A percentile compares a stretch with the other conserved stretches of the same genome.
phyloP scores from a whole-genome alignment of 2,329 filamentous ascomycete species.

The Fusarium redolens region DNA sequence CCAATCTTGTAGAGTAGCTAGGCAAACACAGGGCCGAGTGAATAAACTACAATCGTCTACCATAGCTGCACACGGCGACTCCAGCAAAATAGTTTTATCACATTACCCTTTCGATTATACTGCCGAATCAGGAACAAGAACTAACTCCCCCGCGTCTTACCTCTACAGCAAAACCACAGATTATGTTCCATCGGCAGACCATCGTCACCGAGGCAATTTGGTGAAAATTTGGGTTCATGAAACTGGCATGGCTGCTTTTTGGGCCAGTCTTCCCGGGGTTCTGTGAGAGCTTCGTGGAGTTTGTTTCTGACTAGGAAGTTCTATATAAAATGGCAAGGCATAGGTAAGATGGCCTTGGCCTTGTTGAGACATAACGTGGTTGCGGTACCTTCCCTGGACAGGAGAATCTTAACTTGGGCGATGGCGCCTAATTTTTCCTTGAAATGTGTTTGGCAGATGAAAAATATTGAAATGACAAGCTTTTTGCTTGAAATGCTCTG shows the following conservation, averaged over 20 bases:
- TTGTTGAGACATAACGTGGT: background rate
- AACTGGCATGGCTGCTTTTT: background rate
- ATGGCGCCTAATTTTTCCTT: background rate
- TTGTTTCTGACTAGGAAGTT: background rate
- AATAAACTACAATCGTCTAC: too few species aligned
- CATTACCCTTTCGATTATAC: too few species aligned
- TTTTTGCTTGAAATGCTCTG: background rate
- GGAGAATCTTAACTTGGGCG: too few species aligned
- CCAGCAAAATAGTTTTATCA: too few species aligned
- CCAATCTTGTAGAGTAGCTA: background rate
- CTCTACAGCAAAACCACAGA: too few species aligned
- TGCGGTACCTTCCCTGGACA: background rate
- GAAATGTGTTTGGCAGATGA: background rate
- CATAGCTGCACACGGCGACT: too few species aligned
- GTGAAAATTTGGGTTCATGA: background rate
- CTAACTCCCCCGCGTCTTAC: too few species aligned
- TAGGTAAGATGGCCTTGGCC: rapidly evolving
- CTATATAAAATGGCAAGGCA: background rate
- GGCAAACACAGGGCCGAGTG: background rate
- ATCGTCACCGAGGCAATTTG: too few species aligned
- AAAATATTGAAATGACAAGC: rapidly evolving
- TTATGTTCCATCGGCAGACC: too few species aligned
- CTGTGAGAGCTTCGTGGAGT: rapidly evolving
- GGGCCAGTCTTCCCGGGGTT: rapidly evolving
- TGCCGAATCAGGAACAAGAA: too few species aligned